Evolutionary conservation across 2,329 filamentous ascomycete species (phyloP).

Genomic region (Paradendryphiella salina): DNA sequence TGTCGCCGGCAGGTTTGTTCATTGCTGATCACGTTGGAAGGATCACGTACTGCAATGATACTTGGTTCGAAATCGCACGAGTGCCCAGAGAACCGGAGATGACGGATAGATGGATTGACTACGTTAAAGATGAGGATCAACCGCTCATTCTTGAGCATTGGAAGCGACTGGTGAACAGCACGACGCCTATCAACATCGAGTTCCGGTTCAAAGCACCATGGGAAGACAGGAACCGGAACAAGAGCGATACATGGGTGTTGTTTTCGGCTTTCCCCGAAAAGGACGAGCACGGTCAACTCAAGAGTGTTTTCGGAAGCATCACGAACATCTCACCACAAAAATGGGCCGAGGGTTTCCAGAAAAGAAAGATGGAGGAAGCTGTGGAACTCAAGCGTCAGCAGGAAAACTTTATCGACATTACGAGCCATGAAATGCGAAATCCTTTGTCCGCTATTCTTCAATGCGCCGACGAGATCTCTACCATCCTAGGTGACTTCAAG

Average conservation of each 20-base stretch:
- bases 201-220: slow-evolving; percentile 74
- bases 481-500: slow-evolving; percentile 52
- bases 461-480: slow-evolving; percentile 73
- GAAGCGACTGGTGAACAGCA: slow-evolving; percentile 64
- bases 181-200: slow-evolving; percentile 68
- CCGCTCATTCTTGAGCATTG: slow-evolving; percentile 63
- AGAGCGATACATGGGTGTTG: slow-evolving; percentile 72
- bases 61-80: slow-evolving; percentile 70
- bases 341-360: slow-evolving; percentile 79
- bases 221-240: slow-evolving; percentile 59
- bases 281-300: slow-evolving; percentile 64
- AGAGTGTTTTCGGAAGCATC: slow-evolving; percentile 77
- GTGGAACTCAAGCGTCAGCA: slow-evolving; percentile 80
- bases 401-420: slow-evolving; percentile 81
- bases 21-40: slow-evolving; percentile 72
- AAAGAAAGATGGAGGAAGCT: slow-evolving; percentile 75
- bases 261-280: slow-evolving; percentile 77
- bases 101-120: slow-evolving; percentile 71
- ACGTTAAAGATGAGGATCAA: slow-evolving; percentile 68
- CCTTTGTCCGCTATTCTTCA: slow-evolving; percentile 74
- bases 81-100: slow-evolving; percentile 63
- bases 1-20: slow-evolving; percentile 81
- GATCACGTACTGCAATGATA: slow-evolving; percentile 81
- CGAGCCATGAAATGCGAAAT: slow-evolving; percentile 76
- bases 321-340: slow-evolving; percentile 88